Conservation (phyloP, 2,329 filamentous ascomycete genomes). For the Neofusicoccum laricinum region DNA sequence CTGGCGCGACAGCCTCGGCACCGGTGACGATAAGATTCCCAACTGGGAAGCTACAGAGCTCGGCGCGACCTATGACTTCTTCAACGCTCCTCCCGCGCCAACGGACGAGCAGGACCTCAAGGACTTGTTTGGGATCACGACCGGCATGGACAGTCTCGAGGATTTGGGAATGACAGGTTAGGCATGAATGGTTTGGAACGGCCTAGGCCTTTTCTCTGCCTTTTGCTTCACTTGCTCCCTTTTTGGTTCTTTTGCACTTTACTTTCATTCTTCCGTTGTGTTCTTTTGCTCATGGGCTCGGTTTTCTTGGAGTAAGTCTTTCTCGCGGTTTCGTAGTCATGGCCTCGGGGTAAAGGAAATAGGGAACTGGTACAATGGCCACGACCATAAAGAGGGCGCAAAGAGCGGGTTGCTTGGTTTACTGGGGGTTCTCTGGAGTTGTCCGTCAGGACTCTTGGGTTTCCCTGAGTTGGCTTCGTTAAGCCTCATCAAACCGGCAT, state of each 20-base stretch:
- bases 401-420: conserved; percentile 9
- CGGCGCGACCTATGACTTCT: conserved; percentile 6
- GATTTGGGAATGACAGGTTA: background rate
- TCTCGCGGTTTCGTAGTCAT: background rate
- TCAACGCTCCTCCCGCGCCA: conserved; percentile 8
- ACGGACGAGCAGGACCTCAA: conserved; percentile 4
- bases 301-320: background rate
- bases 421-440: background rate
- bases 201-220: background rate
- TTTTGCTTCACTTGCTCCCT: background rate
- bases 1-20: conserved; percentile 6
- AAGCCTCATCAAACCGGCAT: background rate
- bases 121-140: conserved; percentile 8
- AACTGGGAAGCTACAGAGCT: background rate
- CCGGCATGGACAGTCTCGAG: background rate
- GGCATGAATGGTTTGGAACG: background rate
- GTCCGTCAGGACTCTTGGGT: background rate
- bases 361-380: background rate
- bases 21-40: conserved; percentile 5
- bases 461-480: background rate
- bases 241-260: background rate
- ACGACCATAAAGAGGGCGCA: conserved; percentile 7
- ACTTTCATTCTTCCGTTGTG: background rate
- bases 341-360: background rate
- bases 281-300: background rate